Evolutionary conservation across 1,284 basidiomycete species (phyloP), one percentile per base, ranked within the genome.

Genomic region (Cystobasidium slooffiae): DNA sequence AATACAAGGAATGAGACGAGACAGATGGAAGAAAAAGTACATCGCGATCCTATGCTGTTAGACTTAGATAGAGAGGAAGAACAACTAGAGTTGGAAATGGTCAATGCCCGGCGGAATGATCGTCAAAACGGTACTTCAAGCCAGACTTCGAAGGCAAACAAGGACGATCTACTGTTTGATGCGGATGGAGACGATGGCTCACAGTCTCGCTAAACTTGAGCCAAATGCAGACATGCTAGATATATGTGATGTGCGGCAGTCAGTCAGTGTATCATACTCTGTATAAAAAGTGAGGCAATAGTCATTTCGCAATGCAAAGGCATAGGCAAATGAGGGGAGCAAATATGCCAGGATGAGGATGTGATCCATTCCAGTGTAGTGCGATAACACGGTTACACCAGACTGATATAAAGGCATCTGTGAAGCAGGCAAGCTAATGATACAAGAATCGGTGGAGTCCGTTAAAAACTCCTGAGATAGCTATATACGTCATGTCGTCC

Each of bases 11-110:
- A 3, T 3, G 64, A 51, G 41, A 47, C 64, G 14, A 24, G 37
- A 39, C 64, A 66, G 20, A 24, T 73, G 62, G 70, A 73, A 24
- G 41, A 65, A 16, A 47, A 56, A 52, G 70, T 73, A 0, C 46
- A 73, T 46, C 49, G 39, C 16, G 70, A 73, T 73, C 70, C 62
- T 16, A 56, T 73, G 63, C 62, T 73, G 7, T 46, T 73, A 14
- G 70, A 73, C 49, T 20, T 73, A 14, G 70, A 73, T 7, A 12
- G 62, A 14, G 70, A 73, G 53, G 58, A 73, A 49, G 41, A 64
- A 12, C 49, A 64, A 63, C 24, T 73, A 20, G 62, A 73, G 37
- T 7, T 20, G 6, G 51, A 65, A 39, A 66, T 73, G 70, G 58
- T n/a, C 4, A 59, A 18, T 9, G 43, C 56, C n/a, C n/a, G 14